Evolutionary conservation across 2,329 filamentous ascomycete species (phyloP).

Genomic region (Colletotrichum filicis): DNA sequence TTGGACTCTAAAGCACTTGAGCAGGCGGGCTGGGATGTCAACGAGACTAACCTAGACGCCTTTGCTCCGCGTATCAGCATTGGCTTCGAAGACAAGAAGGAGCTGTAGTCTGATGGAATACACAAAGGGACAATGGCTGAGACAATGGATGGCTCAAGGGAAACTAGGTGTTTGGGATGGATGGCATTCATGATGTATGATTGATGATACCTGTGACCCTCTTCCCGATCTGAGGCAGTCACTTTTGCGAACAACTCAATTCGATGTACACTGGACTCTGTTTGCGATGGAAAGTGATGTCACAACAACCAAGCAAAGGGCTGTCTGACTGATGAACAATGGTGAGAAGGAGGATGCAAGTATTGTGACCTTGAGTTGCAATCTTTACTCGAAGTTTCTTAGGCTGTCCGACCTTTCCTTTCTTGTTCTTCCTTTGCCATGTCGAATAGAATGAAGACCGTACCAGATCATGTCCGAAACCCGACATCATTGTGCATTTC

Average conservation of each 20-base stretch:
- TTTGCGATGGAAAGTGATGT: background rate
- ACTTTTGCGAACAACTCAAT: background rate
- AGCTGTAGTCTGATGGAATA: background rate
- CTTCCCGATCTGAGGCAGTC: background rate
- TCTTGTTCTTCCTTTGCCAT: background rate
- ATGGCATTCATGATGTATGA: background rate
- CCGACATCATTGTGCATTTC: too few species aligned
- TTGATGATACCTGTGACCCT: background rate
- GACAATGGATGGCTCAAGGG: too few species aligned
- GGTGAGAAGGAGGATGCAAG: background rate
- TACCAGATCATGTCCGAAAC: too few species aligned
- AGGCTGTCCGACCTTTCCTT: background rate
- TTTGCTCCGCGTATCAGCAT: constrained; percentile 7
- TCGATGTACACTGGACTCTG: background rate
- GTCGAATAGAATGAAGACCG: too few species aligned
- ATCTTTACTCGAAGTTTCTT: background rate
- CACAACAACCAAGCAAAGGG: background rate
- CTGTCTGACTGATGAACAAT: background rate
- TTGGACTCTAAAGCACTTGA: background rate
- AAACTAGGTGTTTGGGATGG: background rate
- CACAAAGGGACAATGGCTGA: too few species aligned
- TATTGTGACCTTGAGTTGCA: background rate
- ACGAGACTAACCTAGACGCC: background rate
- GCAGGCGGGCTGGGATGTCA: constrained; percentile 1
- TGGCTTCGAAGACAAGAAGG: background rate